These are phyloP conservation scores for Aspergillus ustus DNA, from an alignment of 2,329 filamentous ascomycete species.

Conservation along the genomic window DNA sequence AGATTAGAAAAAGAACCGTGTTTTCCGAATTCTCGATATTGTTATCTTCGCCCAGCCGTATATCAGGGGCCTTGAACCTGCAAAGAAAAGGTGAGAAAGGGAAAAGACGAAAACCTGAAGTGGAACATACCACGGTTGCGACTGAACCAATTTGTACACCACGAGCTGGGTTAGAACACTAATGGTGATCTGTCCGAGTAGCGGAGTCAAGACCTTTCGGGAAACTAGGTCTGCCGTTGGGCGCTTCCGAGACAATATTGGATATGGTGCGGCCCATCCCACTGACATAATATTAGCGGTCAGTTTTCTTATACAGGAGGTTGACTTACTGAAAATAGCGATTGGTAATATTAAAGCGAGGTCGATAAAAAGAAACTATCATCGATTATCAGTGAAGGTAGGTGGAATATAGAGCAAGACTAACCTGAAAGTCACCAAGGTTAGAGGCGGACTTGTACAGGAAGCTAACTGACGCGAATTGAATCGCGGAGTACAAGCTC, in stretches of 20 bases:
- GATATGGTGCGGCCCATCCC: constrained; percentile 92
- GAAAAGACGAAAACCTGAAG: background rate
- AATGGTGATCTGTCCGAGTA: constrained; percentile 85
- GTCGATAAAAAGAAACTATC: constrained; percentile 88
- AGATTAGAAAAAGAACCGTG: constrained; percentile 84
- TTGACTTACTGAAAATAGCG: constrained; percentile 79
- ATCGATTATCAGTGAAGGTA: constrained; percentile 2
- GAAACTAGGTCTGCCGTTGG: constrained; percentile 92
- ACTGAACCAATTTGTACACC: constrained; percentile 73
- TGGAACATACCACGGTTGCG: constrained; percentile 72
- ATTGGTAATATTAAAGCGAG: constrained; percentile 90
- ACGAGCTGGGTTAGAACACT: constrained; percentile 77
- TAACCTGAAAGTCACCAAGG: constrained; percentile 87
- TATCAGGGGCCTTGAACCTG: constrained; percentile 77
- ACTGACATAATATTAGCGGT: constrained; percentile 52
- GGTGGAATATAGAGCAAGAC: constrained; percentile 3
- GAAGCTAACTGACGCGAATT: constrained; percentile 97
- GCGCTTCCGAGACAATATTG: constrained; percentile 76
- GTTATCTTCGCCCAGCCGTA: constrained; percentile 79
- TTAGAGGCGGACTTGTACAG: constrained; percentile 93
- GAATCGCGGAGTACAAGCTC: constrained; percentile 98
- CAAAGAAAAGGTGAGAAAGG: constrained; percentile 21
- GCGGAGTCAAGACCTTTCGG: constrained; percentile 84
- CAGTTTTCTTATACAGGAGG: background rate
- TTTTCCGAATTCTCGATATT: constrained; percentile 94